Percentiles rank a stretch among this genome's conserved stretches.
Evolutionary conservation across 2,329 filamentous ascomycete genomes (phyloP).

Genomic region (Nothomitra cinnamomea): DNA sequence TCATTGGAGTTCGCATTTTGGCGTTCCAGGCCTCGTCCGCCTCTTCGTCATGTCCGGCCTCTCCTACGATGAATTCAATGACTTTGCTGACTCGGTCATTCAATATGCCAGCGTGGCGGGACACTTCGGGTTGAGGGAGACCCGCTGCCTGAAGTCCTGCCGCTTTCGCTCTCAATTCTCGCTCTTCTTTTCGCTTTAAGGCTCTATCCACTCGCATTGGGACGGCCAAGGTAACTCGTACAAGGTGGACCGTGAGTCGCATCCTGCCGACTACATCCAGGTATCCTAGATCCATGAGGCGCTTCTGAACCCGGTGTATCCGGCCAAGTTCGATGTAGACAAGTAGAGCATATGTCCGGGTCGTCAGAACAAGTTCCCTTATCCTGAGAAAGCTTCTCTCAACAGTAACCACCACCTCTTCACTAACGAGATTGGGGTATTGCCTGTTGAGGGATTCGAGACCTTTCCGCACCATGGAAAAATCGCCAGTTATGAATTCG

Average conservation of each 20-base stretch:
- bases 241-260: conserved; percentile 22
- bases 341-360: conserved; percentile 22
- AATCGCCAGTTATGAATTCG: conserved; percentile 25
- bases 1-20: neutral
- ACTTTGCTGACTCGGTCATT: conserved; percentile 24
- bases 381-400: conserved; percentile 22
- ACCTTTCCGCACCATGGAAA: conserved; percentile 20
- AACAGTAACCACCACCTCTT: conserved; percentile 21
- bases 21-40: conserved; percentile 20
- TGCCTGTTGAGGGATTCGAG: conserved; percentile 20
- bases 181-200: conserved; percentile 21
- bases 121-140: conserved; percentile 15
- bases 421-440: conserved; percentile 22
- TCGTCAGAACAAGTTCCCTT: conserved; percentile 22
- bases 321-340: conserved; percentile 24
- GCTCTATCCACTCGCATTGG: conserved; percentile 25
- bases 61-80: conserved; percentile 24
- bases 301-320: conserved; percentile 23
- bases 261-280: conserved; percentile 22
- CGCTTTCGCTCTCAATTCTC: conserved; percentile 21
- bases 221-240: conserved; percentile 23
- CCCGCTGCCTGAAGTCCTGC: conserved; percentile 21
- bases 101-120: conserved; percentile 18
- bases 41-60: conserved; percentile 23
- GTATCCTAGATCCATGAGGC: conserved; percentile 22